Conservation (phyloP, 108 stramenopile genomes). For the Halocafeteria seosinensis region DNA sequence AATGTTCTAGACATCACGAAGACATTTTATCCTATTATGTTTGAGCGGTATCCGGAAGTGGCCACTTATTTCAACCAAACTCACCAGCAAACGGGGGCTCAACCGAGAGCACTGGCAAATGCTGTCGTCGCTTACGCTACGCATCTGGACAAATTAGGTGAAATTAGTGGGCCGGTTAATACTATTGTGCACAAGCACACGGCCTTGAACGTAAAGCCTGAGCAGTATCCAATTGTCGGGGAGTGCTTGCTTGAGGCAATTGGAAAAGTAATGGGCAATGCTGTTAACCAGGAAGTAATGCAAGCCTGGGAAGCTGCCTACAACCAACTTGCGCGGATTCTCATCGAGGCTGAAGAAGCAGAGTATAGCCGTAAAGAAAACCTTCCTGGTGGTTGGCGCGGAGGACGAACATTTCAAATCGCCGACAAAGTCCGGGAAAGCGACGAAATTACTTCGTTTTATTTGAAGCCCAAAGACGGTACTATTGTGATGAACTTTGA, state of each 20-base stretch:
- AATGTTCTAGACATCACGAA: constrained; percentile 5
- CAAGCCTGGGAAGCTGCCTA: constrained; percentile 10
- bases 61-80: constrained; percentile 15
- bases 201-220: constrained; percentile 17
- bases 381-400: constrained; percentile 14
- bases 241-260: constrained; percentile 15
- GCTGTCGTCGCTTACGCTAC: constrained; percentile 16
- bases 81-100: constrained; percentile 8
- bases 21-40: constrained; percentile 14
- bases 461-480: constrained; percentile 8
- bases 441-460: constrained; percentile 6
- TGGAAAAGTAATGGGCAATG: constrained; percentile 14
- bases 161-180: constrained; percentile 2
- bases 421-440: background rate
- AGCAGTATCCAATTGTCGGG: constrained; percentile 19
- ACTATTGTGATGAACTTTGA: constrained; percentile 6
- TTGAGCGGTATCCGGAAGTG: constrained; percentile 13
- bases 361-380: background rate
- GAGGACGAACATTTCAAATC: constrained; percentile 8
- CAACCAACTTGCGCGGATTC: constrained; percentile 5
- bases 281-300: constrained; percentile 8
- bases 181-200: constrained; percentile 9
- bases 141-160: constrained; percentile 15
- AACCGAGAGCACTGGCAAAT: constrained; percentile 15
- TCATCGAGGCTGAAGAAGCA: constrained; percentile 17